Evolutionary conservation across 495 filamentous ascomycete species (phyloP).

Genomic region (Tuber borchii): DNA sequence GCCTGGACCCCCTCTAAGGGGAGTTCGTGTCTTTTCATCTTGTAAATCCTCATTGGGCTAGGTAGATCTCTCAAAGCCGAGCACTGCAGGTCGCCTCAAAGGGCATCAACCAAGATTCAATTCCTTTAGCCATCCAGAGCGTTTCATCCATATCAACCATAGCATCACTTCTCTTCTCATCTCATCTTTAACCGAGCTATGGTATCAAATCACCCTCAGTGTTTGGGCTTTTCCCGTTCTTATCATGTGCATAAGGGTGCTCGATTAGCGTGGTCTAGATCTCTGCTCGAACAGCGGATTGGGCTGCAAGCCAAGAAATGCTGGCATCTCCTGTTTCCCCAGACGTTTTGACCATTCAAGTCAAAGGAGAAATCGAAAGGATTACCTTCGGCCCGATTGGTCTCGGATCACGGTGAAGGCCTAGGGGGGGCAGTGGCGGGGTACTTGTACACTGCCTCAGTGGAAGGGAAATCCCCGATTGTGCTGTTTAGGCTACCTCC

Average conservation of each 20-base stretch:
- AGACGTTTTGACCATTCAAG: not conserved
- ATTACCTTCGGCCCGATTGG: conserved; percentile 1
- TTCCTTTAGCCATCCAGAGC: not conserved
- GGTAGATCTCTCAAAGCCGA: not conserved
- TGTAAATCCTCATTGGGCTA: not conserved
- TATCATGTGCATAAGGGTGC: not conserved
- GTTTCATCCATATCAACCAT: conserved; percentile 1
- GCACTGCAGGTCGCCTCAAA: not conserved
- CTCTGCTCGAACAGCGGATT: not conserved
- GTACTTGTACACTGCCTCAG: not conserved
- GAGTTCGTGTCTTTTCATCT: not conserved
- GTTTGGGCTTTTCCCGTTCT: not conserved
- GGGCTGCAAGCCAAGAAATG: conserved; percentile 4
- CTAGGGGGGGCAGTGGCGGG: not conserved
- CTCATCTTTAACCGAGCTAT: not conserved
- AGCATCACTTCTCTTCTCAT: conserved; percentile 2
- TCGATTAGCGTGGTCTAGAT: conserved; percentile 2
- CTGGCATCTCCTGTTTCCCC: not conserved
- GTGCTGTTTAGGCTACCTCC: not conserved
- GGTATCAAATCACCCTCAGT: not conserved
- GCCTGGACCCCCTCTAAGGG: not conserved
- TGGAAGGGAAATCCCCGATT: not conserved
- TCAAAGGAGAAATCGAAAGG: not conserved
- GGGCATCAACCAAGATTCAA: not conserved
- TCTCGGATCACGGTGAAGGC: not conserved